Base-by-base conservation (phyloP, 139 green algal genomes). In the Chlorella sp. region DNA sequence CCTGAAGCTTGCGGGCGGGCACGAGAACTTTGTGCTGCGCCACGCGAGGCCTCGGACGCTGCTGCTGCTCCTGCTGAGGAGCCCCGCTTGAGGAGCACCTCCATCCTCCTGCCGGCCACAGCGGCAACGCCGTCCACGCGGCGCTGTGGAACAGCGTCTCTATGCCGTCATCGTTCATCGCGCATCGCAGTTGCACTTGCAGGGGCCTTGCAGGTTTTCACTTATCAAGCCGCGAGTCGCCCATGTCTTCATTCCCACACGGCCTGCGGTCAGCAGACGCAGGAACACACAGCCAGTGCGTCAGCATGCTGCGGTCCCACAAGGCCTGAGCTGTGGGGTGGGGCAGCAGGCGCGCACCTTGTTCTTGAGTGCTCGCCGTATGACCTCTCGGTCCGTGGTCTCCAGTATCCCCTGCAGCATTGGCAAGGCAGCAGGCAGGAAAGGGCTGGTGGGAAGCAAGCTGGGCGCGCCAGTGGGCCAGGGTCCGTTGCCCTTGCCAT, bases 361-460 rank as follows among this genome's bases (percentile, higher is more conserved):
- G 59, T 75, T 68, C 60, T 75, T 75, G 14, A 62, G 35, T 31
- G 70, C 70, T 59, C 70, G 69, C 26, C 70, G 59, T 23, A 75
- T 62, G 6, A 66, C 33, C 4, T 75, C 70, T 26, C 35, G 33
- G n/a, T 75, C 70, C 14, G 31, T 35, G 17, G 70, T 31, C 60
- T 75, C 70, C 2, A 75, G 27, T 14, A 75, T 65, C 23, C 70
- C 70, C 70, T 75, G 69, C 51, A 64, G 61, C 27, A 30, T 31
- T n/a, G 55, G 24, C 20, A 10, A 64, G 4, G 4, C 55, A 64
- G 20, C 55, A 64, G 24, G 6, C 20, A 64, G 4, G 55, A n/a
- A n/a, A n/a, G n/a, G n/a, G n/a, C n/a, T n/a, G n/a, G n/a, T n/a
- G n/a, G n/a, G n/a, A n/a, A n/a, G n/a, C n/a, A n/a, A n/a, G n/a